These are phyloP conservation scores for Decorospora gaudefroyi DNA, from an alignment of 2,329 filamentous ascomycete species.

Conservation along the genomic window DNA sequence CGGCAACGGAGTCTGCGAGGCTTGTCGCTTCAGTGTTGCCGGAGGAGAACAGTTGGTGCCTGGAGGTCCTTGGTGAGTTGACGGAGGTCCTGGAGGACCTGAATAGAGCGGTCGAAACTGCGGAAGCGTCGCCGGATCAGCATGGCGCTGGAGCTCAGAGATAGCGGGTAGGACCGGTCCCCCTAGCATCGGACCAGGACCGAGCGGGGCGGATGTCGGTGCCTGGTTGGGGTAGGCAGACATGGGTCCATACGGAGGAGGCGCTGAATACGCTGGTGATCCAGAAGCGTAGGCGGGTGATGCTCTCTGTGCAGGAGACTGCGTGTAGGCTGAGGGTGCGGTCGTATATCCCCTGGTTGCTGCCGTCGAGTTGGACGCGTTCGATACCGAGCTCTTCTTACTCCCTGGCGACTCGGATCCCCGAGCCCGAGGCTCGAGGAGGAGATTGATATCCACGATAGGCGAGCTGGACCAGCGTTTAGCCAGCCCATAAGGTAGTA, in stretches of 20 bases:
- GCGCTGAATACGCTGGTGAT: conserved; percentile 38
- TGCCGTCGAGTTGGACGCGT: conserved; percentile 48
- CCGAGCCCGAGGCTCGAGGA: conserved; percentile 74
- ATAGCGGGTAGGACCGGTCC: conserved; percentile 48
- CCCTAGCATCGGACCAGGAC: conserved; percentile 39
- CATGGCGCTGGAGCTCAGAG: conserved; percentile 45
- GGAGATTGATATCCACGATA: conserved; percentile 93
- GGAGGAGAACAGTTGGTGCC: conserved; percentile 43
- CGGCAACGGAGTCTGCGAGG: conserved; percentile 45
- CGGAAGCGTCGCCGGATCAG: conserved; percentile 47
- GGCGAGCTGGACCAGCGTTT: conserved; percentile 56
- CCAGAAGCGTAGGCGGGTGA: conserved; percentile 40
- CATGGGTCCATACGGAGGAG: conserved; percentile 37
- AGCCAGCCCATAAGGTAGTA: conserved; percentile 50
- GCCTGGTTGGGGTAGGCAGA: conserved; percentile 34
- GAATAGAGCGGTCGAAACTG: conserved; percentile 48
- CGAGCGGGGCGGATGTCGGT: conserved; percentile 32
- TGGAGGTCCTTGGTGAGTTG: conserved; percentile 28
- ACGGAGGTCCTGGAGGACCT: conserved; percentile 47
- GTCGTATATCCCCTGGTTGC: conserved; percentile 48
- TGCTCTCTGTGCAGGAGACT: conserved; percentile 41
- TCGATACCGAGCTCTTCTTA: conserved; percentile 51
- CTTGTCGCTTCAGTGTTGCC: conserved; percentile 44
- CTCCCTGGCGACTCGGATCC: conserved; percentile 69
- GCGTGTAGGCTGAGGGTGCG: conserved; percentile 45